A percentile compares a stretch with the other conserved stretches of the same genome.
Evolutionary conservation across 2,329 filamentous ascomycete species (phyloP).

Genomic region (Hypoxylon sp.): DNA sequence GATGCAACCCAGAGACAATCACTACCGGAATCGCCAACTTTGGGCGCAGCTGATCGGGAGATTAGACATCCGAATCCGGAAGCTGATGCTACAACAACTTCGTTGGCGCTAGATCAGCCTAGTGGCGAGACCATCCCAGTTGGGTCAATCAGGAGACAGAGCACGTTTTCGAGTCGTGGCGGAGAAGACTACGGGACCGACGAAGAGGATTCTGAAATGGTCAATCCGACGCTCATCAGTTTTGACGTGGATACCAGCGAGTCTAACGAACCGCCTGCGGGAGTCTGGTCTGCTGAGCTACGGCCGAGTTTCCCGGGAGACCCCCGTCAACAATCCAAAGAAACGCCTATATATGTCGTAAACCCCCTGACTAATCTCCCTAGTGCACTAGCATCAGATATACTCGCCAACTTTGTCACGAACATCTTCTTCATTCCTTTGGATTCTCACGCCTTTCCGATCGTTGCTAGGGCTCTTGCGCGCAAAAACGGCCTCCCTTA

Average conservation of each 20-base stretch:
- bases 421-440: conserved; percentile 63
- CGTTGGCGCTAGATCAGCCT: conserved; percentile 53
- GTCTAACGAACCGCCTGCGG: conserved; percentile 64
- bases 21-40: conserved; percentile 52
- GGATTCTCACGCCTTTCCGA: conserved; percentile 63
- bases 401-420: conserved; percentile 61
- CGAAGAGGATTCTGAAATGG: conserved; percentile 69
- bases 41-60: conserved; percentile 53
- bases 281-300: conserved; percentile 72
- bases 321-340: conserved; percentile 53
- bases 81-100: conserved; percentile 46
- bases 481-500: conserved; percentile 57
- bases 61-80: conserved; percentile 50
- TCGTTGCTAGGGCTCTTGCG: conserved; percentile 62
- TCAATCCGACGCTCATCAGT: conserved; percentile 71
- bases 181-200: conserved; percentile 67
- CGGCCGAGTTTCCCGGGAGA: conserved; percentile 63
- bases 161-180: conserved; percentile 63
- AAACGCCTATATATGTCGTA: conserved; percentile 59
- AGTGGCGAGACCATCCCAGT: conserved; percentile 50
- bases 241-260: conserved; percentile 74
- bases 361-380: conserved; percentile 68
- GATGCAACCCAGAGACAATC: conserved; percentile 42
- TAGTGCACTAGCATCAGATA: conserved; percentile 62
- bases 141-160: conserved; percentile 60